Evolutionary conservation across 371 early-diverging fungal species (phyloP).

Genomic region (Syncephalastrum monosporum): DNA sequence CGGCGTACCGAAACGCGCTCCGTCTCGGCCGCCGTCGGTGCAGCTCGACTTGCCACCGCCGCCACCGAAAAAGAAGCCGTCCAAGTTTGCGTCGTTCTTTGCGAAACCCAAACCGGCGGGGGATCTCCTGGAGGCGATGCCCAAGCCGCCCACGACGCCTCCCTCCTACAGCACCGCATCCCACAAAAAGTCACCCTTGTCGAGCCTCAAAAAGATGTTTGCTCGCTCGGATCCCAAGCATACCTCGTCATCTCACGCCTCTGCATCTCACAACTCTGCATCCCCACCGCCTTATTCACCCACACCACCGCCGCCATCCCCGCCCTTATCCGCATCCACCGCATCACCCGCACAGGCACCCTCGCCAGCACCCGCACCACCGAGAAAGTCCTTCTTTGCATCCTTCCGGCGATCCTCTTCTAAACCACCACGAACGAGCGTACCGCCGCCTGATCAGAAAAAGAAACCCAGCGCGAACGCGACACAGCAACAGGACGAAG

Average conservation of each 20-base stretch:
- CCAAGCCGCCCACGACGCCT: slow-evolving; percentile 5
- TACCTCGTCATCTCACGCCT: background rate
- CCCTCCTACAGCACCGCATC: background rate
- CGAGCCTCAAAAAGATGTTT: slow-evolving; percentile 8
- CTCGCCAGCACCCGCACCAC: slow-evolving; percentile 1
- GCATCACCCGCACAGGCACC: slow-evolving; percentile 2
- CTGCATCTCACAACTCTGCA: too few relatives aligned
- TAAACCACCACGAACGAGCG: background rate
- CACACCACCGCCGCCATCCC: slow-evolving; percentile 11
- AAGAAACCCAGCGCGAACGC: background rate
- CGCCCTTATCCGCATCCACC: slow-evolving; percentile 7
- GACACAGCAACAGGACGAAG: slow-evolving; percentile 2
- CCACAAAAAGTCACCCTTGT: slow-evolving; percentile 1
- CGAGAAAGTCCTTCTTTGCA: slow-evolving; percentile 12
- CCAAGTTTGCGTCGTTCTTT: too few relatives aligned
- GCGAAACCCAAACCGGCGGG: too few relatives aligned
- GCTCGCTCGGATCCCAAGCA: slow-evolving; percentile 4
- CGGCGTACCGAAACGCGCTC: slow-evolving; percentile 9
- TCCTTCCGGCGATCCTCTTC: slow-evolving; percentile 17
- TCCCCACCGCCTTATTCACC: background rate
- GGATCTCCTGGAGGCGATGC: background rate
- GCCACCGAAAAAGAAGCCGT: too few relatives aligned
- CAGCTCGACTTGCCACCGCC: too few relatives aligned
- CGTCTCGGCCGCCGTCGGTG: background rate
- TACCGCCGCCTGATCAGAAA: background rate